phyloP scores from a whole-genome alignment of 2,329 filamentous ascomycete genomes.

The Onygenales sp. region DNA sequence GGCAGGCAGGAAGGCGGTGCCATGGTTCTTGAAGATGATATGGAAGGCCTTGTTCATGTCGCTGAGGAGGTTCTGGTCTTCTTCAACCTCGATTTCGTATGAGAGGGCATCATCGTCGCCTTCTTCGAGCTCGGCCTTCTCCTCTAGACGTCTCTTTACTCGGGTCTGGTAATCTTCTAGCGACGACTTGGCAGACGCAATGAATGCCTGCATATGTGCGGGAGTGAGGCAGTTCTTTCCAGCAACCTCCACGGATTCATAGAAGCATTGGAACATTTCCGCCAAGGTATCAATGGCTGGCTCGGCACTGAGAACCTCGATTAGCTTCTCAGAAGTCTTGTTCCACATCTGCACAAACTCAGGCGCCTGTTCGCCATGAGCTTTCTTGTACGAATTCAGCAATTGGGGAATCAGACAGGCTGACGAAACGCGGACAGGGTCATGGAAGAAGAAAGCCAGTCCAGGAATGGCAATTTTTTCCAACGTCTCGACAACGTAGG shows the following conservation, averaged over 20 bases:
- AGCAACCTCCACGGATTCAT: conserved; percentile 91
- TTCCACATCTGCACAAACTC: conserved; percentile 78
- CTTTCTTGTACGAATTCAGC: conserved; percentile 87
- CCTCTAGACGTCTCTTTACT: conserved; percentile 72
- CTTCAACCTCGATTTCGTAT: conserved; percentile 81
- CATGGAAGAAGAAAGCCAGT: conserved; percentile 97
- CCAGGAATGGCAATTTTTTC: conserved; percentile 92
- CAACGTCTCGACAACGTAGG: conserved; percentile 87
- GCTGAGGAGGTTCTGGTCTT: conserved; percentile 89
- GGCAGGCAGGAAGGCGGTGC: conserved; percentile 67
- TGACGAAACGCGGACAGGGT: conserved; percentile 88
- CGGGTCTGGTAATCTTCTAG: conserved; percentile 89
- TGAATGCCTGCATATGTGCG: conserved; percentile 77
- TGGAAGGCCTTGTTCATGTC: conserved; percentile 99
- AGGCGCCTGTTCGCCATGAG: conserved; percentile 69
- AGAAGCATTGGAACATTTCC: conserved; percentile 99
- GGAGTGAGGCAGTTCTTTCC: conserved; percentile 72
- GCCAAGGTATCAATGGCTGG: conserved; percentile 92
- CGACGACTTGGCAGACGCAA: conserved; percentile 73
- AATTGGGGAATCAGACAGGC: conserved; percentile 91
- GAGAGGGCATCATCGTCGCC: conserved; percentile 86
- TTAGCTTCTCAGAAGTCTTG: conserved; percentile 75
- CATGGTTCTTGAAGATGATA: conserved; percentile 96
- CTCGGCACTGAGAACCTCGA: conserved; percentile 88
- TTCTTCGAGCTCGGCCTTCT: conserved; percentile 74